A percentile compares a stretch with the other conserved stretches of the same genome.
Evolutionary conservation across 495 filamentous ascomycete species (phyloP).

Genomic region (Talaromyces thailandensis): DNA sequence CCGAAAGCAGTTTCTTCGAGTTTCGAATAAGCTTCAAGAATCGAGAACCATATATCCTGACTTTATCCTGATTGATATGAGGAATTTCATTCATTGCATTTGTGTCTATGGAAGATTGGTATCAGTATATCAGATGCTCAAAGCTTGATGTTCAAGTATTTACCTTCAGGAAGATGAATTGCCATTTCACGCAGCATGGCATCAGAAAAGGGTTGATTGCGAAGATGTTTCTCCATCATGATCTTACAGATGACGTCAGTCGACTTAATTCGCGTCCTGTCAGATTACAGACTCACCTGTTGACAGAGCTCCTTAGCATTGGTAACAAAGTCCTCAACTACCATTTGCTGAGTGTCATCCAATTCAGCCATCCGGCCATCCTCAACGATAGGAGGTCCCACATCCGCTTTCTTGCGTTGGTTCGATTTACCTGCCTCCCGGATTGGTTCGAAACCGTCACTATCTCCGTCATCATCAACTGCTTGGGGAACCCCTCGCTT

Average conservation of each 20-base stretch:
- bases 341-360: slow-evolving; percentile 48
- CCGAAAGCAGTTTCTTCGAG: slow-evolving; percentile 46
- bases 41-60: slow-evolving; percentile 54
- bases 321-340: slow-evolving; percentile 58
- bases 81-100: slow-evolving; percentile 57
- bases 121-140: background rate
- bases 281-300: slow-evolving; percentile 26
- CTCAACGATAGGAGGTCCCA: slow-evolving; percentile 64
- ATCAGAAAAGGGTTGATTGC: slow-evolving; percentile 67
- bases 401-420: slow-evolving; percentile 24
- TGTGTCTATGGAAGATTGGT: slow-evolving; percentile 15
- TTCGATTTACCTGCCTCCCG: slow-evolving; percentile 30
- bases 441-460: slow-evolving; percentile 57
- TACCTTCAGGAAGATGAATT: slow-evolving; percentile 61
- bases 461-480: slow-evolving; percentile 39
- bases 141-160: background rate
- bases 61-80: slow-evolving; percentile 61
- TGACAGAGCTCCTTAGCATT: slow-evolving; percentile 57
- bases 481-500: slow-evolving; percentile 22
- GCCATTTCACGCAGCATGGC: slow-evolving; percentile 74
- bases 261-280: background rate
- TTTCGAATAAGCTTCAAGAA: slow-evolving; percentile 58
- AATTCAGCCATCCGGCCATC: slow-evolving; percentile 55
- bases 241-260: slow-evolving; percentile 28
- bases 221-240: slow-evolving; percentile 50